A percentile compares a stretch with the other conserved stretches of the same genome.
Evolutionary conservation across 768 basidiomycete species (phyloP).

Genomic region (Kwoniella dendrophila): DNA sequence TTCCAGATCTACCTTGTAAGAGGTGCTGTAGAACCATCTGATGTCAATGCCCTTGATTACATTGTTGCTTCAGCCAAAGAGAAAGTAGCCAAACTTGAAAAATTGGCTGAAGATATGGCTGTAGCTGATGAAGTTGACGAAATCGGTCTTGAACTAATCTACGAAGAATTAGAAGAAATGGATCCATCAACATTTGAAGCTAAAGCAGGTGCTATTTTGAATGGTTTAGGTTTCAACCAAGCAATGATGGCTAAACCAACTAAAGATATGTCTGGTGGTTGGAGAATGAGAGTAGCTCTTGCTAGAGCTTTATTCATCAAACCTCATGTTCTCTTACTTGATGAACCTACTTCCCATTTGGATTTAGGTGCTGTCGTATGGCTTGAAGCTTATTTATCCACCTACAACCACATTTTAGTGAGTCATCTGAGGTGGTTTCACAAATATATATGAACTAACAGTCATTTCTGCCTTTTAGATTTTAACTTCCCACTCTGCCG

Average conservation of each 20-base stretch:
- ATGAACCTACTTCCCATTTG: constrained; percentile 74
- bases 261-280: constrained; percentile 98
- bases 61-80: constrained; percentile 88
- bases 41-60: constrained; percentile 95
- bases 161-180: constrained; percentile 95
- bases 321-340: constrained; percentile 90
- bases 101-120: constrained; percentile 89
- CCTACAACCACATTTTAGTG: constrained; percentile 95
- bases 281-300: constrained; percentile 98
- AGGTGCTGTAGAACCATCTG: constrained; percentile 93
- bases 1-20: constrained; percentile 88
- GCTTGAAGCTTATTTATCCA: constrained; percentile 96
- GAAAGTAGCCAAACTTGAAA: constrained; percentile 91
- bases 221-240: constrained; percentile 89
- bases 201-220: constrained; percentile 93
- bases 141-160: constrained; percentile 77
- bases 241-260: constrained; percentile 95
- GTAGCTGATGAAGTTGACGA: constrained; percentile 89
- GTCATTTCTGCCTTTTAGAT: constrained; percentile 1
- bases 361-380: constrained; percentile 98
- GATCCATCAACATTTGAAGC: constrained; percentile 94
- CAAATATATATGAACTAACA: constrained; percentile 25
- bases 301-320: constrained; percentile 95
- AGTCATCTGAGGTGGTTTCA: constrained; percentile 55
- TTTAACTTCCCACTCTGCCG: constrained; percentile 91